A percentile compares a stretch with the other conserved stretches of the same genome.
Conservation (phyloP, 208 protist species). For the Trypanosoma boissoni region DNA sequence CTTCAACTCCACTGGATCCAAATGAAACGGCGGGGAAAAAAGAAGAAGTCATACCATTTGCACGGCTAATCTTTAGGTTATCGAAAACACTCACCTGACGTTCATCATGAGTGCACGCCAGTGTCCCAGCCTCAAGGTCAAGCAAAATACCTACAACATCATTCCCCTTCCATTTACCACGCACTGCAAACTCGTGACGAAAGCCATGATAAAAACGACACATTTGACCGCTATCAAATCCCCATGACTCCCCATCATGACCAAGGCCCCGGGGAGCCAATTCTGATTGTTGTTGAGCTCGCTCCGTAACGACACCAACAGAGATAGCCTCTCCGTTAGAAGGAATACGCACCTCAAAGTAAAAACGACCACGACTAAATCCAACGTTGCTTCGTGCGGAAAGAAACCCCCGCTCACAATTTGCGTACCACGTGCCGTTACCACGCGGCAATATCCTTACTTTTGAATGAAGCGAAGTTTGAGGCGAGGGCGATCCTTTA, state of each 20-base stretch:
- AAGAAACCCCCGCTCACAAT: constrained; percentile 28
- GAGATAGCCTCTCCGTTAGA: constrained; percentile 35
- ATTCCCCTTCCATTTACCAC: constrained; percentile 69
- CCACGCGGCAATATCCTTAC: constrained; percentile 26
- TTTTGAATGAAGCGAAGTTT: constrained; percentile 18
- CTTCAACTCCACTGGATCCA: constrained; percentile 45
- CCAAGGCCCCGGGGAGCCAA: constrained; percentile 37
- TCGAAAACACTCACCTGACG: constrained; percentile 64
- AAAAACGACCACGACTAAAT: constrained; percentile 72
- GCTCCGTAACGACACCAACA: constrained; percentile 68
- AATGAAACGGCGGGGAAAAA: constrained; percentile 65
- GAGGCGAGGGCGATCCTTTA: constrained; percentile 18
- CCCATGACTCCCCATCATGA: constrained; percentile 74
- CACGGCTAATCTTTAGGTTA: constrained; percentile 22
- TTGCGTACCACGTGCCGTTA: constrained; percentile 42
- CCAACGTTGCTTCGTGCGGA: constrained; percentile 68
- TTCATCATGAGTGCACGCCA: constrained; percentile 74
- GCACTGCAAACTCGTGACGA: constrained; percentile 55
- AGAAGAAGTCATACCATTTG: constrained; percentile 16
- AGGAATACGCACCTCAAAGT: constrained; percentile 84
- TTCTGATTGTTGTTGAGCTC: constrained; percentile 25
- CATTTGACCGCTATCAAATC: constrained; percentile 68
- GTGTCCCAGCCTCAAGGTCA: constrained; percentile 57
- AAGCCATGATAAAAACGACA: constrained; percentile 64
- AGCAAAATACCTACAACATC: constrained; percentile 84